Conservation (phyloP, 1,284 basidiomycete genomes). For the Trametes sp. region DNA sequence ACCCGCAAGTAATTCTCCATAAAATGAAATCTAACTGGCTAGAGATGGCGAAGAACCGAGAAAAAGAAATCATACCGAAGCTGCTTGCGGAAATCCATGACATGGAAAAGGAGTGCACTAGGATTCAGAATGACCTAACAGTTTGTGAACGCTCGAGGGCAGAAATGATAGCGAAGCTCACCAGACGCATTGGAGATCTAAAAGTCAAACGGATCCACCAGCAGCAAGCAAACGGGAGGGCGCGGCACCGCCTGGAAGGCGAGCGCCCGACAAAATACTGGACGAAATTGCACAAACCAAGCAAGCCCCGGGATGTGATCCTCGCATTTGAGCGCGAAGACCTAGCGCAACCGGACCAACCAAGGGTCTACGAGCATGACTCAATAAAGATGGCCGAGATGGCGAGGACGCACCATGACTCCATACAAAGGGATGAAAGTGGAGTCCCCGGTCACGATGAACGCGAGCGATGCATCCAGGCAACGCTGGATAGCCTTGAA, state of each 20-base stretch:
- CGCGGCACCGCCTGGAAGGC: conserved; percentile 32
- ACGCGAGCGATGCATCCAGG: neutral
- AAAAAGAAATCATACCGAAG: neutral
- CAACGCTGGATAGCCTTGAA: neutral
- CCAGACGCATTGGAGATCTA: neutral
- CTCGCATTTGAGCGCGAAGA: neutral
- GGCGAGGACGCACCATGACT: conserved; percentile 8
- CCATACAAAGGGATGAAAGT: neutral
- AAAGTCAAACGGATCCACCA: neutral
- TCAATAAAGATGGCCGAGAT: conserved; percentile 8
- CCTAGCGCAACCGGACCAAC: no score
- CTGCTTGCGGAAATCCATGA: neutral
- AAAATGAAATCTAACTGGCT: conserved; percentile 12
- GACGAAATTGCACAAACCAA: conserved; percentile 34
- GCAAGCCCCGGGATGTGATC: conserved; percentile 1
- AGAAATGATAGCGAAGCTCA: neutral
- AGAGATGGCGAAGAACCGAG: neutral
- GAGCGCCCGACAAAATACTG: conserved; percentile 45
- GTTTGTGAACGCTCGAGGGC: neutral
- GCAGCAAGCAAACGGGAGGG: neutral
- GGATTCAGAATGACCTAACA: neutral
- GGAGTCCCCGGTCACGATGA: no score
- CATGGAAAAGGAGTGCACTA: neutral
- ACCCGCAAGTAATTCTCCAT: conserved; percentile 8
- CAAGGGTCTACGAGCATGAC: neutral